Evolutionary conservation across 108 stramenopile genomes (phyloP), one percentile per base, ranked within the genome.

Genomic region (Epipyxis sp.): DNA sequence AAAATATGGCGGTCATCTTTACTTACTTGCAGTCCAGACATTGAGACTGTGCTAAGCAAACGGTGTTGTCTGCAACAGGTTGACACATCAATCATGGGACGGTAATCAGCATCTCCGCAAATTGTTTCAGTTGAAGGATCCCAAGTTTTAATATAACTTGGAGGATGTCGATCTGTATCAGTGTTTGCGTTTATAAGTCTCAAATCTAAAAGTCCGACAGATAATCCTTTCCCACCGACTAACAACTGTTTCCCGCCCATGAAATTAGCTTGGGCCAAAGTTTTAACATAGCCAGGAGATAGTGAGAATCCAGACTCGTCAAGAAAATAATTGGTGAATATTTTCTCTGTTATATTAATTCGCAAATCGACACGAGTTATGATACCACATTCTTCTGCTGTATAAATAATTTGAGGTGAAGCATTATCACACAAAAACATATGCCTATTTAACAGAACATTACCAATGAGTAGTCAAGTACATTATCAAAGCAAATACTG

Each of bases 351-450:
- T 25, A 32, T 29, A 35, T 32, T 32, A 37, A 32, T 13, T 10
- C 61, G 61, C 3, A 65, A 25, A 65, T 65, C 61, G 3, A 65
- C 34, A 6, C 61, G 61, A 13, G 27, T 35, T 29, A 65, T 65
- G 10, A 10, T 3, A 35, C 34, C 27, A 35, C 34, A 65, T 65
- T 65, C 61, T 25, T 65, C 61, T 29, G 61, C 61, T 10, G 61
- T 65, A 37, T 65, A 65, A 6, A 65, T 13, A 10, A 65, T 32
- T 13, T 65, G 20, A 6, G 61, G 61, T 13, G 20, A 6, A 3
- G 20, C 61, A 35, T 25, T 16, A 65, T 65, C 61, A 37, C 20
- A 35, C 30, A 35, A 6, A 13, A 65, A 13, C 61, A 13, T 65
- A 37, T 65, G 61, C 34, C 61, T 65, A 25, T 32, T n/a, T n/a